Evolutionary conservation across 2,329 filamentous ascomycete species (phyloP), one percentile per base, ranked within the genome.

Genomic region (Dryadomyces quercivorus): DNA sequence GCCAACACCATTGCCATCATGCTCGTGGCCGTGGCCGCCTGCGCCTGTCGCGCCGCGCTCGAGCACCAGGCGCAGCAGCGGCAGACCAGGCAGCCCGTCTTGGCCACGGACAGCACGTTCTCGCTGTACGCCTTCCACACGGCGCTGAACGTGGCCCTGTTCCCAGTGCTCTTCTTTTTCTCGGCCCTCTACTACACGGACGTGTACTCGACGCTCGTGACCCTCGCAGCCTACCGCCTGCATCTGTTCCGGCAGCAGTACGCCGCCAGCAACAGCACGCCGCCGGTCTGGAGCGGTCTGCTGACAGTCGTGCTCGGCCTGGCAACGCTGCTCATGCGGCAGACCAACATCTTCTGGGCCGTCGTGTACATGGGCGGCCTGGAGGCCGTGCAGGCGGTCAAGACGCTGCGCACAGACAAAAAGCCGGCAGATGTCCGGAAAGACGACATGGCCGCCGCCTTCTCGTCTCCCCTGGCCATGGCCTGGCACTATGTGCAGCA

Each of bases 311-410:
- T 74, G 0, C 66, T 85, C 6, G 90, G 90, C 0, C 59, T 88
- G 0, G 58, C 79, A 1, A 76, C 88, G 1, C 74, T 98, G 20
- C 71, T 78, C 2, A 93, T 95, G 73, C 78, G 93, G 22, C 93
- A 98, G 68, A 98, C 93, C 0, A 98, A 98, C 63, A 86, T 97
- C 55, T 95, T 98, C 66, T 98, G 93, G 93, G 84, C 91, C 0
- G 85, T 88, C 1, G 74, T 91, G 0, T 89, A 87, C 63, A 80
- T 89, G 62, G 85, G 85, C 20, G 83, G 77, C 6, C 57, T 81
- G 45, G 77, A 84, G 65, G 69, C 71, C 46, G 67, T 81, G 2
- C 74, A 77, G 60, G 74, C 70, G 18, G 68, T 80, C 56, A 78
- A 61, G 51, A 21, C 18, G 12, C 44, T 59, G 40, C 55, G 54